These are phyloP conservation scores for Ophiocordyceps robertsii DNA, from an alignment of 2,329 filamentous ascomycete species.

Conservation along the genomic window DNA sequence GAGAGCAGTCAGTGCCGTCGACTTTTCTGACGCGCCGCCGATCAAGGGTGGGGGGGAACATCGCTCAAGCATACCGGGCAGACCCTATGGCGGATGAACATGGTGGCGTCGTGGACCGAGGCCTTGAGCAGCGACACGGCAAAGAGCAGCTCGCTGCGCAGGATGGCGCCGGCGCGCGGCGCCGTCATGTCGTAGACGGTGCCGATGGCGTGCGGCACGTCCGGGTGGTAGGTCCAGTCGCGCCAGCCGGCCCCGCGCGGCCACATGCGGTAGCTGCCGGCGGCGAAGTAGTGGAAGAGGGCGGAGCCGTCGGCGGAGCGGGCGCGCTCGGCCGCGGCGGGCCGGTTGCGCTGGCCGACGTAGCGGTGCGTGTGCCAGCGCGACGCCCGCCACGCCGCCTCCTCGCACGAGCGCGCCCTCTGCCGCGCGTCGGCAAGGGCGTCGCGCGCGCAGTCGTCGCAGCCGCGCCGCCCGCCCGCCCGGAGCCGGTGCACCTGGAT, in stretches of 20 bases:
- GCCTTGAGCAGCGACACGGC: constrained; percentile 1
- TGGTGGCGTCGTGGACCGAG: not conserved
- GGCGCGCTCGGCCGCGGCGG: not conserved
- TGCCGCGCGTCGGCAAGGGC: not conserved
- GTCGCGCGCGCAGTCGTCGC: not conserved
- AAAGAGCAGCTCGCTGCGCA: constrained; percentile 2
- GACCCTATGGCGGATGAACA: constrained; percentile 1
- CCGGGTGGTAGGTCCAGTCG: not conserved
- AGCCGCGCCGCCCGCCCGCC: not conserved
- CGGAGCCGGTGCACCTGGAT: not conserved
- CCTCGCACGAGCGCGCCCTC: not conserved
- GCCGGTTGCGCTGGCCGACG: not conserved
- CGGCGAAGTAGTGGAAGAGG: not conserved
- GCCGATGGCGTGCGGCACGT: constrained; percentile 2
- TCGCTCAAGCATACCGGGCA: not conserved
- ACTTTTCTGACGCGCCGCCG: too few relatives aligned
- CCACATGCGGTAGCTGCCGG: constrained; percentile 1
- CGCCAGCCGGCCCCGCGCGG: not conserved
- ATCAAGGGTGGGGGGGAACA: too few relatives aligned
- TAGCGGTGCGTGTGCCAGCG: not conserved
- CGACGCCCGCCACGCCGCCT: not conserved
- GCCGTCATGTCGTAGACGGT: not conserved
- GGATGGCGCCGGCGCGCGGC: not conserved
- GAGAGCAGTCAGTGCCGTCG: not conserved
- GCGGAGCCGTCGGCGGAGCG: not conserved